A percentile compares a stretch with the other conserved stretches of the same genome.
Evolutionary conservation across 345 rosid genomes (phyloP).

Genomic region (Lepidium africanum): DNA sequence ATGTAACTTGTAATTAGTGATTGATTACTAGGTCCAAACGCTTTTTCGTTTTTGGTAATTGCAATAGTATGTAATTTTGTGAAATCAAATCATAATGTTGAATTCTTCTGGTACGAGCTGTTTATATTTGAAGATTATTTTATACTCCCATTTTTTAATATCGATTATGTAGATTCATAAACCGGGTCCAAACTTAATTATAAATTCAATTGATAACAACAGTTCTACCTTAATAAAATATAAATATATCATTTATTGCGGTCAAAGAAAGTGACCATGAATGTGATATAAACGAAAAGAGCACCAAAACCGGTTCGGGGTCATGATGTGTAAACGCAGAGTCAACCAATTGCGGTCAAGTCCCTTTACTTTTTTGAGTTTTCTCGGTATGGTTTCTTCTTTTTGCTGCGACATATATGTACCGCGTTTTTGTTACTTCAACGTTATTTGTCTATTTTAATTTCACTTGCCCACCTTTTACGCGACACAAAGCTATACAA

Average conservation of each 20-base stretch:
- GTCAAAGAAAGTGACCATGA: slow-evolving; percentile 30
- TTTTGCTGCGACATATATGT: background rate
- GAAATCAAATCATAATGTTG: background rate
- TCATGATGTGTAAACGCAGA: slow-evolving; percentile 11
- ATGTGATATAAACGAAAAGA: background rate
- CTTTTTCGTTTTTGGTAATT: no score
- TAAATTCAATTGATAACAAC: background rate
- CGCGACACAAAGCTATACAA: background rate
- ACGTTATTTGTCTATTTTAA: background rate
- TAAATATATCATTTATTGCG: background rate
- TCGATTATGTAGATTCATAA: background rate
- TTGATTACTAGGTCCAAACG: background rate
- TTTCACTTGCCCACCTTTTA: slow-evolving; percentile 13
- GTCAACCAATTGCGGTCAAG: slow-evolving; percentile 25
- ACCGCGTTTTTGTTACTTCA: background rate
- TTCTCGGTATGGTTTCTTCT: background rate
- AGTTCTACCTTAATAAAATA: background rate
- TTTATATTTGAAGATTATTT: background rate
- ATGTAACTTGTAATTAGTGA: background rate
- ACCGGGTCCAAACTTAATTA: background rate
- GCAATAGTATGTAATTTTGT: background rate
- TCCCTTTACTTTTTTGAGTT: slow-evolving; percentile 10
- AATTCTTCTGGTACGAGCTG: background rate
- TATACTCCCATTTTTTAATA: background rate
- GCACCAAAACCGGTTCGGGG: slow-evolving; percentile 19